Conservation (phyloP, 2,329 filamentous ascomycete genomes). For the Reticulascus tulasneorum region DNA sequence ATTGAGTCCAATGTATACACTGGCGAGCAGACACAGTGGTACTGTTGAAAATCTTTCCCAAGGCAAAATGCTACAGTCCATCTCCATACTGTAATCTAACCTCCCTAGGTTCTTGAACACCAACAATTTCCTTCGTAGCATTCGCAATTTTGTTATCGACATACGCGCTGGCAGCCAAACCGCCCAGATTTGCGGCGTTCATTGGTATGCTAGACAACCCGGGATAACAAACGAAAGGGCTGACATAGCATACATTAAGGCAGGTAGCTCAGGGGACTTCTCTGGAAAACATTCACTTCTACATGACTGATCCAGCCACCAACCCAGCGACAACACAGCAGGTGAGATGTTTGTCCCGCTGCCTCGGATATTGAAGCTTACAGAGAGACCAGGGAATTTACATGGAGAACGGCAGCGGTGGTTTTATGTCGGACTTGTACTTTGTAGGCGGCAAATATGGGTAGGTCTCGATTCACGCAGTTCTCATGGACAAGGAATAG, state of each 20-base stretch:
- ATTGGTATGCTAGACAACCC: conserved; percentile 19
- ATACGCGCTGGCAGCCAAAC: background rate
- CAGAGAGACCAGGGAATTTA: conserved; percentile 4
- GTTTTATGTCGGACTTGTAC: conserved; percentile 54
- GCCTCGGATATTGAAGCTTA: background rate
- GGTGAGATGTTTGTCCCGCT: conserved; percentile 14
- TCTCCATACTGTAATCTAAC: too few relatives aligned
- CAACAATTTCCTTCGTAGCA: conserved; percentile 4
- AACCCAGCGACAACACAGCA: conserved; percentile 14
- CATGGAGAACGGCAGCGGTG: conserved; percentile 30
- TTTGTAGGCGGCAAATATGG: conserved; percentile 47
- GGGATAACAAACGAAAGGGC: too few relatives aligned
- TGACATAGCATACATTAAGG: too few relatives aligned
- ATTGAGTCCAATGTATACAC: background rate
- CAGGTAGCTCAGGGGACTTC: conserved; percentile 57
- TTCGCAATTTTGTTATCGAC: conserved; percentile 6
- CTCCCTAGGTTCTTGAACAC: conserved; percentile 6
- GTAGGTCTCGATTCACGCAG: conserved; percentile 43
- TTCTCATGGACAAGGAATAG: too few relatives aligned
- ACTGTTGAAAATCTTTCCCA: too few relatives aligned
- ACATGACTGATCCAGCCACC: conserved; percentile 21
- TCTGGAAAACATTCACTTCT: conserved; percentile 48
- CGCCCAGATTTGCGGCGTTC: background rate
- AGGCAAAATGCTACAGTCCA: too few relatives aligned
- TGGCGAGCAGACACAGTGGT: background rate